Evolutionary conservation across 768 basidiomycete genomes (phyloP), one percentile per base, ranked within the genome.

Genomic region (Lentinula boryana): DNA sequence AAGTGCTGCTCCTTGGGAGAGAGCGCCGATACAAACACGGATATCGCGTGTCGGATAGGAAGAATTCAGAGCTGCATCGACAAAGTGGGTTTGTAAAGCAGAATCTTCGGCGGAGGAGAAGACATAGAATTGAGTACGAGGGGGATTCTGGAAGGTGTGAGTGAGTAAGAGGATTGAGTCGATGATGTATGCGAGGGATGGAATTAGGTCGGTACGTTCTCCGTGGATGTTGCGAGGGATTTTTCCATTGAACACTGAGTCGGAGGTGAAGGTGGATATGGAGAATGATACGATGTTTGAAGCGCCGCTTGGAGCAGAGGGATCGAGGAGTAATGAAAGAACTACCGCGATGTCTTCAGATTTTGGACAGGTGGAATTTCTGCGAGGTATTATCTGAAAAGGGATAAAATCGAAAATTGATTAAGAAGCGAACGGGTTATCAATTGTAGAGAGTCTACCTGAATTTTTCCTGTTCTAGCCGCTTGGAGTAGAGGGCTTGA

Each of bases 21-120:
- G 73, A 21, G 80, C 76, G n/a, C 78, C 79, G n/a, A 83, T 76
- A 60, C 80, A 81, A 5, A 78, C 58, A 5, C 78, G 78, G 31
- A 80, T 69, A 50, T 78, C 75, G 4, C 68, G 66, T 10, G 63
- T 66, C 1, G 56, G 50, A 41, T 66, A 64, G 5, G 69, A 64
- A 16, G 76, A 70, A 1, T 69, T 70, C 6, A 81, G 70, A 15
- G 80, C 80, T 13, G 72, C 66, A 41, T 77, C 67, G 46, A 80
- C 75, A 36, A 83, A 71, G 56, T 78, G 75, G 3, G 68, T 64
- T 63, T 81, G 77, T 31, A 83, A 67, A 9, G 74, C 69, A 16
- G 65, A 59, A 35, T 74, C 74, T 65, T 83, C 80, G 15, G 60
- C 65, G 2, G 71, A 59, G 4, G 79, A 78, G 73, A 79, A 83